Percentiles rank a stretch among this genome's conserved stretches.
Conservation (phyloP, 352 stramenopile genomes). For the Phytophthora capsici region DNA sequence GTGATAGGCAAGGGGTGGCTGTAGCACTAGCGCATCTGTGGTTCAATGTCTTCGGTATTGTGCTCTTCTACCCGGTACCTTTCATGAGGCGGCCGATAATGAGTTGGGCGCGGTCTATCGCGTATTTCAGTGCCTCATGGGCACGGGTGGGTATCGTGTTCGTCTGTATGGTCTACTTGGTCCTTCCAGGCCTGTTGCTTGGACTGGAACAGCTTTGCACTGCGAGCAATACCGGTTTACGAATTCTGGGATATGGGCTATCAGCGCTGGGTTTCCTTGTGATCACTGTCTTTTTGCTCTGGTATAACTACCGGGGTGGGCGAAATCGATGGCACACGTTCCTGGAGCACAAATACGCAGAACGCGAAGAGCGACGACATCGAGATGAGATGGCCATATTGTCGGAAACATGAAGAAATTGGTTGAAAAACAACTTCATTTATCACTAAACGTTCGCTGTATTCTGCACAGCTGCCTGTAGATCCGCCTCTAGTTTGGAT, state of each 20-base stretch:
- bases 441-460: slow-evolving; percentile 1
- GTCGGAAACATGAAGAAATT: slow-evolving; percentile 10
- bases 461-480: slow-evolving; percentile 1
- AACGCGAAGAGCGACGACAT: slow-evolving; percentile 32
- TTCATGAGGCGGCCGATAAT: slow-evolving; percentile 83
- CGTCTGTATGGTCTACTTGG: slow-evolving; percentile 46
- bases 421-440: slow-evolving; percentile 3
- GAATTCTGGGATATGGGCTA: slow-evolving; percentile 38
- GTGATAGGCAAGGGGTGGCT: slow-evolving; percentile 71
- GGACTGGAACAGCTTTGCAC: slow-evolving; percentile 60
- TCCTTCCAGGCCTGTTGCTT: slow-evolving; percentile 47
- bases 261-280: slow-evolving; percentile 18
- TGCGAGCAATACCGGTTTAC: slow-evolving; percentile 12
- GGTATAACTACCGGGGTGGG: slow-evolving; percentile 43
- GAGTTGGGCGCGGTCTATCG: slow-evolving; percentile 67
- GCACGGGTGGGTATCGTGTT: slow-evolving; percentile 51
- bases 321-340: slow-evolving; percentile 39
- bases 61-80: slow-evolving; percentile 92
- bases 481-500: slow-evolving; percentile 44
- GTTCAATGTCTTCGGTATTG: slow-evolving; percentile 91
- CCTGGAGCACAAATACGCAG: slow-evolving; percentile 47
- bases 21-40: slow-evolving; percentile 91
- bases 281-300: slow-evolving; percentile 17
- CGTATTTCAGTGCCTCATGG: slow-evolving; percentile 64
- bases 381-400: slow-evolving; percentile 29